These are phyloP conservation scores for Penicillium sp. DNA, from an alignment of 2,329 filamentous ascomycete species.

Conservation along the genomic window DNA sequence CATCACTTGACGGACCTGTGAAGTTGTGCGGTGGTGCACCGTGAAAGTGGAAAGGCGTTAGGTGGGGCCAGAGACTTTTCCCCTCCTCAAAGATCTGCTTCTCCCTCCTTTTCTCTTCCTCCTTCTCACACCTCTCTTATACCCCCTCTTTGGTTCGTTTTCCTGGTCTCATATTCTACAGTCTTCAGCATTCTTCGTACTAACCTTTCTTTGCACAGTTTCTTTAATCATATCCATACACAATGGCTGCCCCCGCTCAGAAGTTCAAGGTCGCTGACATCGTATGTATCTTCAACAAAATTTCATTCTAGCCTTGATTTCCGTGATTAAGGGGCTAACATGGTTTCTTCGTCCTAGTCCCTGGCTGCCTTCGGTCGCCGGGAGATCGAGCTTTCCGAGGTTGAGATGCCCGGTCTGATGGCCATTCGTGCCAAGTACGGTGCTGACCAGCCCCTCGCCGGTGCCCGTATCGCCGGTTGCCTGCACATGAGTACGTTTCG, in stretches of 20 bases:
- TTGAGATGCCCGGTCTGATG: constrained; percentile 98
- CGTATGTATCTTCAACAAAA: constrained; percentile 45
- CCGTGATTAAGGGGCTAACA: constrained; percentile 19
- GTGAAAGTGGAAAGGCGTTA: constrained; percentile 7
- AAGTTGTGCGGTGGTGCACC: background rate
- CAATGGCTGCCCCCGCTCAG: constrained; percentile 75
- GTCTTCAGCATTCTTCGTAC: constrained; percentile 16
- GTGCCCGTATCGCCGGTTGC: constrained; percentile 95
- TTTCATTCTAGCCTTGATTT: background rate
- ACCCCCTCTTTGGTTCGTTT: constrained; percentile 20
- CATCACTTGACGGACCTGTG: background rate
- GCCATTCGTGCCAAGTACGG: constrained; percentile 91
- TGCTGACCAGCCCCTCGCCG: constrained; percentile 86
- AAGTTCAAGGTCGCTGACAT: constrained; percentile 99
- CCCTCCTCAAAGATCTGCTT: constrained; percentile 22
- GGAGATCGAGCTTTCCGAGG: constrained; percentile 97
- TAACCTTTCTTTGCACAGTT: constrained; percentile 17
- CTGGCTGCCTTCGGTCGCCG: constrained; percentile 98
- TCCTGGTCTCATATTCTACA: constrained; percentile 10
- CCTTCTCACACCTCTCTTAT: constrained; percentile 20
- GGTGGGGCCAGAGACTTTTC: constrained; percentile 25
- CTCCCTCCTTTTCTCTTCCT: constrained; percentile 23
- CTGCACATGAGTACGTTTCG: constrained; percentile 82
- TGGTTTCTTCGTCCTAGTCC: constrained; percentile 52
- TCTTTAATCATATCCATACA: constrained; percentile 38